Base-by-base conservation (phyloP, 192 early-diverging fungal genomes). In the Coemansia sp. region DNA sequence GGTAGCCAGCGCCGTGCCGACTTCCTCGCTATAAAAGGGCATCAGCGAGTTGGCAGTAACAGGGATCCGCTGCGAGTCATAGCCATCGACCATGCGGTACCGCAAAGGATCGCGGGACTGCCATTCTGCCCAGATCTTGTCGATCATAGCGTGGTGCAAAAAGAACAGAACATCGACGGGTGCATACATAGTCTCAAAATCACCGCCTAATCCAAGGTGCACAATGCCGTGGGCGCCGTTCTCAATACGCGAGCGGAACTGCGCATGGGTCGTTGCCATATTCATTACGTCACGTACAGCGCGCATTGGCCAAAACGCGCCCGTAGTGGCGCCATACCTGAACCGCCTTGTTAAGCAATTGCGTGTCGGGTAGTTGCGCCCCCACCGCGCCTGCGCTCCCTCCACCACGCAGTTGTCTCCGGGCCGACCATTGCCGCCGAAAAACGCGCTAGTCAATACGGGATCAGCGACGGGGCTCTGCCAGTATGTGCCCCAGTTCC, bases 111-210 rank as follows among this genome's bases (percentile, higher is more conserved):
- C 74, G 9, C 62, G 60, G 10, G 73, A 60, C 77, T 88, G 87
- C 85, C 85, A 87, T 35, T 76, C 67, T 24, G 71, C 73, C 85
- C 85, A 89, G 53, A 88, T 48, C 73, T 83, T 83, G 74, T 86
- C 89, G 34, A 90, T 82, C 67, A 83, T 85, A n/a, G 84, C 82
- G 65, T 90, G 89, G 73, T 90, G 87, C 57, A 90, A 60, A 57
- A 83, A 90, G 70, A 88, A 90, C 36, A 88, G 57, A 9, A 86
- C 85, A 40, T 85, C 83, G 40, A 79, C 79, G 1, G 83, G 83
- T 10, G 79, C 75, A 69, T 71, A 77, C 83, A 85, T 85, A 3
- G 76, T 78, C 33, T 81, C 69, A 64, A 85, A 82, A 61, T 85
- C 83, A 38, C 83, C 83, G 33, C 83, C 83, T 21, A 85, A 50